Evolutionary conservation across 2,329 filamentous ascomycete species (phyloP), one percentile per base, ranked within the genome.

Genomic region (Pseudopithomyces maydicus): DNA sequence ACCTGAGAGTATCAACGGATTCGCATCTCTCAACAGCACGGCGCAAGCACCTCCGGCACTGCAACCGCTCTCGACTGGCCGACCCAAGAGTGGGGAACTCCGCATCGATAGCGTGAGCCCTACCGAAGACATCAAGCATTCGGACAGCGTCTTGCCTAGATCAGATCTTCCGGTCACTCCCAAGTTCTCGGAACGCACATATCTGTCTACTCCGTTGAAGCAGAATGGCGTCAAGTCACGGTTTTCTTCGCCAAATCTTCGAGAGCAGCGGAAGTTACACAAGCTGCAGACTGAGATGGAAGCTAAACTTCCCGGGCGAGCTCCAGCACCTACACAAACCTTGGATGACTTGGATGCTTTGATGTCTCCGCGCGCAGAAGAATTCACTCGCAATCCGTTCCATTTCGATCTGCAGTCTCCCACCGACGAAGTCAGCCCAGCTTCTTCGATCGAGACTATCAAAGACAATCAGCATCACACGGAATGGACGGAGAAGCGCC

Each of bases 281-380:
- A 74, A 73, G 60, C 57, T 78, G 22, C 76, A 78, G 50, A 75
- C 70, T 2, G 70, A 76, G 56, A 75, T 78, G 50, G 71, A 77
- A 44, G 70, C 74, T 3, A 67, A 69, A 51, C 65, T 78, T 29
- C 72, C 74, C 4, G 66, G 63, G 23, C 65, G 66, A 32, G 55
- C 65, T 6, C 61, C 68, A 3, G 55, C 61, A 23, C 64, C 65
- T 36, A 64, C 69, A 23, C 71, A 73, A 48, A 57, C 71, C 19
- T 62, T 65, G 19, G 74, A 76, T 71, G 77, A 68, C 75, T 76
- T 58, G 11, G 83, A 86, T 45, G 80, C 86, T 12, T 76, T 90
- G 10, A 83, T 91, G 81, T 92, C 89, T 2, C 90, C 90, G 0
- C 84, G 90, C 42, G 87, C 82, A 1, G 88, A 90, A 66, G 85